Evolutionary conservation across 2,329 filamentous ascomycete genomes (phyloP), one percentile per base, ranked within the genome.

Genomic region (Fusarium buxicola): DNA sequence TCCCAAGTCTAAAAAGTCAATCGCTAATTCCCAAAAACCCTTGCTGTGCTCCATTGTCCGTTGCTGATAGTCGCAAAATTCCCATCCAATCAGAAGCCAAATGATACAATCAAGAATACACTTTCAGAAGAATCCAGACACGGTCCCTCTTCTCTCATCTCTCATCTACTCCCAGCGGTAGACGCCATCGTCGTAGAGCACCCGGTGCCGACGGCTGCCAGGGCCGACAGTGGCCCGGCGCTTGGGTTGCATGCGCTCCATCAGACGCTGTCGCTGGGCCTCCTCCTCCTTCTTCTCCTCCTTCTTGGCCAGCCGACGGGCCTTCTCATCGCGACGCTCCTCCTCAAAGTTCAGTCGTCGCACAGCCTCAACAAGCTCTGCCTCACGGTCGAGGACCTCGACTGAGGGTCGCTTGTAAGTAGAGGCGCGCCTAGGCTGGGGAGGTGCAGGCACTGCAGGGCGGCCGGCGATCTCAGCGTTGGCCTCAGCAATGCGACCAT

Each of bases 391-490:
- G 34, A 49, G 55, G 38, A 71, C 58, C 58, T 69, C 67, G 16
- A 73, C 65, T 27, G 57, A 63, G 18, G 62, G 58, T 34, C 64
- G 63, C 59, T 63, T 50, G 61, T 65, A 63, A 31, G 72, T 65
- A 21, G 71, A 55, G 34, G 66, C 55, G 49, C 69, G 67, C 32
- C 61, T 55, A 8, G 69, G 66, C 5, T 62, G 27, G 8, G 72
- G 61, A 6, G 70, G 63, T 9, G 69, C 61, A 36, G 74, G 74
- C 12, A 76, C 72, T 7, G 72, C 58, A 15, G 73, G 69, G 9
- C 80, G 78, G 57, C 65, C 73, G 54, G 75, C 72, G 49, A 82
- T 82, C 53, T 76, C 75, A 28, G 74, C 74, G 49, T 82, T 82
- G 51, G 78, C 77, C 52, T 73, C 73, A 8, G 73, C 74, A 51